Base-by-base conservation (phyloP, 768 basidiomycete species). In the Mycena vulgaris region DNA sequence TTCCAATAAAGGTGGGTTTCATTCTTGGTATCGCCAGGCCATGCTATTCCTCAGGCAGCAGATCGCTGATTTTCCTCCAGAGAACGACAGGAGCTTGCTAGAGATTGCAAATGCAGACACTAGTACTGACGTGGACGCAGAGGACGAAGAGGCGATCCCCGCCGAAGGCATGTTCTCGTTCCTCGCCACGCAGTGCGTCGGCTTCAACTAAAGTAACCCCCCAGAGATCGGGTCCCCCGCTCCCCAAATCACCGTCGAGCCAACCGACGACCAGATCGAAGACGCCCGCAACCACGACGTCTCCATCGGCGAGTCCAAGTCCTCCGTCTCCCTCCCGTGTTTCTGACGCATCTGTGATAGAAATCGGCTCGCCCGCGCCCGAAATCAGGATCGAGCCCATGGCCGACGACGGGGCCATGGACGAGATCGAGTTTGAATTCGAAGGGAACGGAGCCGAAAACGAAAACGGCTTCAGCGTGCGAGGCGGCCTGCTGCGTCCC, bases 201-300 rank as follows among this genome's bases (percentile, higher is more conserved):
- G n/a, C n/a, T n/a, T n/a, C n/a, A n/a, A n/a, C n/a, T n/a, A n/a
- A n/a, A n/a, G n/a, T n/a, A n/a, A n/a, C 27, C 7, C 45, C 17
- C n/a, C 40, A 65, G 69, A 61, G 27, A 66, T 73, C 8, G 71
- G 68, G 6, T 73, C 71, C 19, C 72, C 72, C 3, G 61, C 57
- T 1, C 72, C 72, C 0, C 71, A 69, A 58, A 66, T 67, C 8
- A 53, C 53, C 30, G 27, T 66, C 25, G 60, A 66, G 62, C 64
- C 72, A 7, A 73, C 68, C 31, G 68, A 73, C 58, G 72, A 73
- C 66, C 64, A 73, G 35, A 73, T 73, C 37, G 72, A 73, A 31
- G 72, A 66, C 37, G 72, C 60, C 14, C 65, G 72, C 9, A 70
- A 70, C n/a, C 53, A 73, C 33, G 71, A 67, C 33, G 21, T 63